Evolutionary conservation across 306 rosid genomes (phyloP), one percentile per base, ranked within the genome.

Genomic region (Sesbania bispinosa): DNA sequence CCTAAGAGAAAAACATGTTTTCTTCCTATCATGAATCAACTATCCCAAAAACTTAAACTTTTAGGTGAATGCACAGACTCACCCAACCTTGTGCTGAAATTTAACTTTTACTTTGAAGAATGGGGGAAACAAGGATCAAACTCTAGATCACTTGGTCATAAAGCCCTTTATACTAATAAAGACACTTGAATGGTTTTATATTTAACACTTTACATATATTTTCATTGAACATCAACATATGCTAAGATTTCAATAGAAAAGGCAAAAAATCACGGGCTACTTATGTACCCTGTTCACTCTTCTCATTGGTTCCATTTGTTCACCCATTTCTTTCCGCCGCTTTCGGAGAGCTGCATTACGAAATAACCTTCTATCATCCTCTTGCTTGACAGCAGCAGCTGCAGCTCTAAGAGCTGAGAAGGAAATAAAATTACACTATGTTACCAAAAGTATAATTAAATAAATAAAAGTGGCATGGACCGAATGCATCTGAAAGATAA

Each of bases 281-380:
- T 62, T 59, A 53, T 16, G 73, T 88, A 91, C 97, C 96, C 88
- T 85, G 83, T 79, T 86, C 58, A 84, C 69, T 89, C 96, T 94
- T 85, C 96, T 86, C 55, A 82, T 16, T 74, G 94, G 71, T 83
- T 88, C 96, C 59, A 83, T 79, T 75, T 88, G 95, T 70, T 91
- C 96, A 24, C 95, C 96, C 86, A 89, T 80, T 73, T 91, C 96
- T 86, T 94, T 91, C 73, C 96, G 84, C 51, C 97, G 95, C 90
- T 91, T 94, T 66, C 97, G 89, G 39, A 91, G 86, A 64, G 94
- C 84, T 54, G 97, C 89, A 74, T 94, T 91, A 62, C 91, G 96
- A 81, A 94, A 94, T 71, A 94, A 85, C 85, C 99, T 85, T 67
- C 93, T 80, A 41, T 91, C 93, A 82, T 94, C 99, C 86, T 87